These are phyloP conservation scores for Fusarium chlamydosporum DNA, from an alignment of 2,329 filamentous ascomycete genomes.

Conservation along the genomic window DNA sequence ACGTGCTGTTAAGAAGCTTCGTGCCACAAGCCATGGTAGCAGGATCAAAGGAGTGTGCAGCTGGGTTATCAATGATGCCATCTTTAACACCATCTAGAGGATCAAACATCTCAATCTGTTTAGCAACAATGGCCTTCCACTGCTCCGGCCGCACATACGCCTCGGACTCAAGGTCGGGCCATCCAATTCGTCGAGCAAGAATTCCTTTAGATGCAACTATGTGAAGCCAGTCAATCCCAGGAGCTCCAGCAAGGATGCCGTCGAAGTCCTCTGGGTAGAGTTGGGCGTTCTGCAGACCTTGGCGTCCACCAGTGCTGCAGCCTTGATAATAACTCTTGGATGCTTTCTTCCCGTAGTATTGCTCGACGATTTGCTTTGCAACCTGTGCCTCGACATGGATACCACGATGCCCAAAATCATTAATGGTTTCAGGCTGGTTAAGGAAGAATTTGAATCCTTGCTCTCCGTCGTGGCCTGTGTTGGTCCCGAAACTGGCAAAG, in stretches of 20 bases:
- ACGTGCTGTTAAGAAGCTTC: neutral
- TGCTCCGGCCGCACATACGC: constrained; percentile 20
- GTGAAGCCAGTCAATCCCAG: constrained; percentile 20
- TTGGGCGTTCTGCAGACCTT: constrained; percentile 20
- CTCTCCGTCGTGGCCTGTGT: constrained; percentile 7
- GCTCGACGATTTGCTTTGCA: constrained; percentile 15
- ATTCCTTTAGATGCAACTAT: constrained; percentile 24
- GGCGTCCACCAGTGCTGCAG: constrained; percentile 12
- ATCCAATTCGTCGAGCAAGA: constrained; percentile 1
- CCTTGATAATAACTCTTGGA: constrained; percentile 18
- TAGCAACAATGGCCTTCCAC: constrained; percentile 11
- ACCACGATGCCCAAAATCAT: constrained; percentile 22
- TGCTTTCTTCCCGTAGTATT: neutral
- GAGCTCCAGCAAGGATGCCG: constrained; percentile 11
- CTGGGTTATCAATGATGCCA: constrained; percentile 16
- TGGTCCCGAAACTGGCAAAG: constrained; percentile 14
- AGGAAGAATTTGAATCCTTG: constrained; percentile 22
- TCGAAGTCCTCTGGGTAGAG: constrained; percentile 22
- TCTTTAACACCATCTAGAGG: constrained; percentile 17
- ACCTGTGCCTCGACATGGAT: constrained; percentile 9
- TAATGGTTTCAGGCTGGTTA: constrained; percentile 6
- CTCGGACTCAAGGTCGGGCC: neutral
- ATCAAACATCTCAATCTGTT: constrained; percentile 21
- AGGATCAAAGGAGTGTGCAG: neutral
- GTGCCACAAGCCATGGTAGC: constrained; percentile 10